A percentile compares a stretch with the other conserved stretches of the same genome.
Conservation (phyloP, 345 rosid genomes). For the Populus simonii region DNA sequence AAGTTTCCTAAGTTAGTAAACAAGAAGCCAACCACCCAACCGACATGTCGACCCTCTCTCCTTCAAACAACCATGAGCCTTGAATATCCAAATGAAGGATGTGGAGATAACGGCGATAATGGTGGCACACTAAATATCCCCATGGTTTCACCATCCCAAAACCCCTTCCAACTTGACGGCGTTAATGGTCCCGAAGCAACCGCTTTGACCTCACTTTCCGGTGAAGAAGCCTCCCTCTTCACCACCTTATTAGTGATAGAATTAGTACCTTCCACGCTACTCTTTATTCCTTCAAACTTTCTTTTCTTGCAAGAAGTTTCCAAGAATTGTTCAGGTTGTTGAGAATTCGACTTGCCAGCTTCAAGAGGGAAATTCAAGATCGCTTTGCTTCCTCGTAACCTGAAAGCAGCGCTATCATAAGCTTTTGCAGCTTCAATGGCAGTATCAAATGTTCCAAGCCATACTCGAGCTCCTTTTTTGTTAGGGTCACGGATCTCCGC, state of each 20-base stretch:
- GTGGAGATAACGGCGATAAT: constrained; percentile 80
- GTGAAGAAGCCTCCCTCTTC: constrained; percentile 11
- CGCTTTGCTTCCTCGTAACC: constrained; percentile 81
- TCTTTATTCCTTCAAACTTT: constrained; percentile 28
- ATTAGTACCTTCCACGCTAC: not conserved
- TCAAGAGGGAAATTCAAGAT: constrained; percentile 91
- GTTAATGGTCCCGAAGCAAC: constrained; percentile 54
- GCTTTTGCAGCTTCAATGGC: constrained; percentile 87
- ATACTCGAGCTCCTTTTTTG: constrained; percentile 70
- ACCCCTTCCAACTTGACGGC: constrained; percentile 87
- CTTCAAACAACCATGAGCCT: constrained; percentile 39
- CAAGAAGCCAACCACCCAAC: not conserved
- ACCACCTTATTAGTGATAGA: not conserved
- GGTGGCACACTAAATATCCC: constrained; percentile 75
- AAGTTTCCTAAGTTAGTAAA: not conserved
- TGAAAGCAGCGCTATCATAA: constrained; percentile 81
- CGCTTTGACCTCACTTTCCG: constrained; percentile 14
- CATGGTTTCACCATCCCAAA: constrained; percentile 67
- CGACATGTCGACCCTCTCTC: not conserved
- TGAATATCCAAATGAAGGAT: constrained; percentile 38
- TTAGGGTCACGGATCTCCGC: constrained; percentile 94
- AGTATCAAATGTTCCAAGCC: constrained; percentile 91
- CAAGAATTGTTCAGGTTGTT: constrained; percentile 7
- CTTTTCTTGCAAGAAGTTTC: constrained; percentile 29
- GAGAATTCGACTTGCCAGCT: constrained; percentile 25